Evolutionary conservation across 2,329 filamentous ascomycete genomes (phyloP).

Genomic region (Fusarium floridanum): DNA sequence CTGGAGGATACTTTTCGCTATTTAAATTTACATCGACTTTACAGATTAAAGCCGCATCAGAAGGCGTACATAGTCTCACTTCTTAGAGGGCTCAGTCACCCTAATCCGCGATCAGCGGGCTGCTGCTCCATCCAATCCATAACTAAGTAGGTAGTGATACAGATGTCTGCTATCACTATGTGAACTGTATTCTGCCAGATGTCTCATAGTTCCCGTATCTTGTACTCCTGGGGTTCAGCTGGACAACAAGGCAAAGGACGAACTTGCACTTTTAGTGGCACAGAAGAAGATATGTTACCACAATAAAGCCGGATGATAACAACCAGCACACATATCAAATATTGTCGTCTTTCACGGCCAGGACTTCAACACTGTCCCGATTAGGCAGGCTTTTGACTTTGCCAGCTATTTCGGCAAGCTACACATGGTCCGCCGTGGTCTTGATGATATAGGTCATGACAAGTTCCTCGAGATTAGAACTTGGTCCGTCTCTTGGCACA

Average conservation of each 20-base stretch:
- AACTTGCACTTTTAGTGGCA: neutral
- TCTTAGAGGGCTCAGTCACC: neutral
- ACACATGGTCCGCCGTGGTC: neutral
- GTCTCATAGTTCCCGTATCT: neutral
- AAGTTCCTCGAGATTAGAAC: neutral
- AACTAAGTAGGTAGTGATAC: neutral
- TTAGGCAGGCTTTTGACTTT: neutral
- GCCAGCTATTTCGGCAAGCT: neutral
- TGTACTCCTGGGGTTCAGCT: neutral
- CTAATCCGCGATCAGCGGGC: neutral
- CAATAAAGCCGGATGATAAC: neutral
- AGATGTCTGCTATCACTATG: neutral
- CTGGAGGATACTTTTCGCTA: neutral
- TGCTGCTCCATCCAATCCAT: neutral
- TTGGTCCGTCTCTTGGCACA: neutral
- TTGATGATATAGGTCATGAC: neutral
- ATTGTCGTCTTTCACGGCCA: neutral
- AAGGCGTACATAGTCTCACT: neutral
- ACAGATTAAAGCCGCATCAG: neutral
- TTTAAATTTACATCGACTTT: neutral
- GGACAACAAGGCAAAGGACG: neutral
- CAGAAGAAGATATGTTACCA: neutral
- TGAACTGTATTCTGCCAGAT: neutral
- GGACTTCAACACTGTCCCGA: neutral
- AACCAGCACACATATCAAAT: neutral